A percentile compares a stretch with the other conserved stretches of the same genome.
phyloP scores from a whole-genome alignment of 257 asterid species.

The Fraxinus quadrangulata region DNA sequence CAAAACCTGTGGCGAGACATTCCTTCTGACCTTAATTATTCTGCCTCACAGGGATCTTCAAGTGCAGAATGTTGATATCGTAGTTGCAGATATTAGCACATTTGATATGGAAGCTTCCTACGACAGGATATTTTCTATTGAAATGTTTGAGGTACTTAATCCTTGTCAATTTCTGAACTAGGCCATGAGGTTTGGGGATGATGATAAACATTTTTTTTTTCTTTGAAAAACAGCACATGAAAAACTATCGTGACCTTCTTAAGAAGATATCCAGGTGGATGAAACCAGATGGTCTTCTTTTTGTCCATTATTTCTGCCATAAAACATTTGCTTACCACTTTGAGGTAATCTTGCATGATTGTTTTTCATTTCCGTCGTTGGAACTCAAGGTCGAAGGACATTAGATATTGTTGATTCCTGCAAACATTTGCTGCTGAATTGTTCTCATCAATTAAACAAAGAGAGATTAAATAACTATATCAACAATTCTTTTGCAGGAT shows the following conservation, averaged over 20 bases:
- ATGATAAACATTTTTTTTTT: neutral
- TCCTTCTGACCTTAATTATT: slow-evolving; percentile 17
- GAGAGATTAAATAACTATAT: neutral
- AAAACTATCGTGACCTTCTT: slow-evolving; percentile 77
- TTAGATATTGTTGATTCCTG: neutral
- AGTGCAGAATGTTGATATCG: slow-evolving; percentile 68
- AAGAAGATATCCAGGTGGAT: slow-evolving; percentile 87
- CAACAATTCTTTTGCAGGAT: slow-evolving; percentile 47
- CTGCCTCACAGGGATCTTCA: slow-evolving; percentile 52
- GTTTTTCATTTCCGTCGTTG: neutral
- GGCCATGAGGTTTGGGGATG: too few relatives aligned
- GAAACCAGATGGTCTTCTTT: slow-evolving; percentile 74
- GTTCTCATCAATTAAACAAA: neutral
- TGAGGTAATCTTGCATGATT: slow-evolving; percentile 53
- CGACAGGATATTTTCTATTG: too few relatives aligned
- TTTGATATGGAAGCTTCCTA: too few relatives aligned
- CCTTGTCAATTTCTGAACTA: too few relatives aligned
- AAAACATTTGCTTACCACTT: slow-evolving; percentile 89
- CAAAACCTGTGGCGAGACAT: neutral
- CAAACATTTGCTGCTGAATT: neutral
- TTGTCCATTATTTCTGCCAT: slow-evolving; percentile 84
- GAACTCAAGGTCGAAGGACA: neutral
- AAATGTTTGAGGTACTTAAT: too few relatives aligned
- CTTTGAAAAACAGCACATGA: slow-evolving; percentile 72
- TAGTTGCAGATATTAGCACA: slow-evolving; percentile 63